A percentile compares a stretch with the other conserved stretches of the same genome.
Conservation (phyloP, 2,329 filamentous ascomycete species). For the Ceratocystis smalleyi region DNA sequence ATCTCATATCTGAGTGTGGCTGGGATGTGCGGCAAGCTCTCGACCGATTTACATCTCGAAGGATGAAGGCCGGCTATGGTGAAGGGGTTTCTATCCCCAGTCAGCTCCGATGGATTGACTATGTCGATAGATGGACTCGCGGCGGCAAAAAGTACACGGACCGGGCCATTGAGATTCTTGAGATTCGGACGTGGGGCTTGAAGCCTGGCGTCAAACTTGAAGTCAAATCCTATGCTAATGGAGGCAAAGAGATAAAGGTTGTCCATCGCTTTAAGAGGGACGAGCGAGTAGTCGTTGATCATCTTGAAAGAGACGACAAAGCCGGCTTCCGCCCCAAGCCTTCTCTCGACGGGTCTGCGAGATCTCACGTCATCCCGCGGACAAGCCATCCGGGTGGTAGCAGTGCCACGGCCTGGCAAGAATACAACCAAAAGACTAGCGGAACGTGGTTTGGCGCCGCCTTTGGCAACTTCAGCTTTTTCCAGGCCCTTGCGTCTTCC, state of each 20-base stretch:
- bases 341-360: not conserved
- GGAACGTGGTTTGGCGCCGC: constrained; percentile 16
- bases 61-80: constrained; percentile 83
- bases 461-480: constrained; percentile 16
- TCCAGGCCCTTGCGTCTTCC: constrained; percentile 15
- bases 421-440: constrained; percentile 15
- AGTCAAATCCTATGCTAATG: constrained; percentile 73
- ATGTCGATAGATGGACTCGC: constrained; percentile 74
- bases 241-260: constrained; percentile 69
- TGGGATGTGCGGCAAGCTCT: constrained; percentile 40
- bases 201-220: constrained; percentile 75
- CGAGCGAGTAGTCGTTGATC: constrained; percentile 55
- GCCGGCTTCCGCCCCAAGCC: constrained; percentile 6
- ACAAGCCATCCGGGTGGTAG: constrained; percentile 9
- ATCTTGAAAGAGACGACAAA: constrained; percentile 8
- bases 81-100: constrained; percentile 84
- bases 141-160: constrained; percentile 68
- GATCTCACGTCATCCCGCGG: constrained; percentile 11
- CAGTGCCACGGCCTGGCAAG: constrained; percentile 15
- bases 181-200: constrained; percentile 81
- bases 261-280: constrained; percentile 64
- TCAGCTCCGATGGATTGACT: constrained; percentile 72
- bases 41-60: constrained; percentile 52
- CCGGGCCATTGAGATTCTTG: constrained; percentile 65
- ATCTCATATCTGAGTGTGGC: constrained; percentile 72